Base-by-base conservation (phyloP, 2,329 filamentous ascomycete genomes). In the Trichoderma sp. region DNA sequence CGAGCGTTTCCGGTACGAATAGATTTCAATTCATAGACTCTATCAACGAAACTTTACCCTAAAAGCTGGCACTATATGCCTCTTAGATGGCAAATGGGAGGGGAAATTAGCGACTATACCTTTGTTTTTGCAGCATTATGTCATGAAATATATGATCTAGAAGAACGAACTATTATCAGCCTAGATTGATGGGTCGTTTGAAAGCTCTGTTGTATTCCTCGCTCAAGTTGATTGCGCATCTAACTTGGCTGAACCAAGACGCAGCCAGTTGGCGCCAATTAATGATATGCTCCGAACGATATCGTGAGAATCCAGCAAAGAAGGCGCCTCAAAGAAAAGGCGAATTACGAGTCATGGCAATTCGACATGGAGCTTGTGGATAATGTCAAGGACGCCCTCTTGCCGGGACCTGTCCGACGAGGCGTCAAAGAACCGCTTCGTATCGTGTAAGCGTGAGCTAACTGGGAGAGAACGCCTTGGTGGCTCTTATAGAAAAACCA, bases 371-470 rank as follows among this genome's bases (percentile, higher is more conserved):
- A 13, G 3, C 52, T 18, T 39, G 49, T 43, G 43, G 60, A 64
- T 55, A 64, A 30, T 55, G 49, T 30, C 24, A 32, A 18, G 11
- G 24, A 46, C 51, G 51, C 61, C 61, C 18, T 56, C 61, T 58
- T 30, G 46, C 32, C 61, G 61, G 61, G 51, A 65, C 26, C 34
- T 65, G 52, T 32, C 61, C 61, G 61, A 65, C 37, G 24, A 65
- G 51, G 51, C 26, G 37, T 28, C 18, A 2, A 43, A 43, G 52
- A 65, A 51, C 34, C 51, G 30, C n/a, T 37, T 11, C 46, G 32
- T 56, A n/a, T n/a, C 16, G 16, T 18, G 7, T 43, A 66, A 28
- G 49, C 24, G 26, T 32, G 51, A 28, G 51, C 54, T 66, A 58
- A 39, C 24, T 14, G 24, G 34, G 32, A 56, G 24, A 30, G 1